Base-by-base conservation (phyloP, 2,329 filamentous ascomycete genomes). In the Helotiales sp. region DNA sequence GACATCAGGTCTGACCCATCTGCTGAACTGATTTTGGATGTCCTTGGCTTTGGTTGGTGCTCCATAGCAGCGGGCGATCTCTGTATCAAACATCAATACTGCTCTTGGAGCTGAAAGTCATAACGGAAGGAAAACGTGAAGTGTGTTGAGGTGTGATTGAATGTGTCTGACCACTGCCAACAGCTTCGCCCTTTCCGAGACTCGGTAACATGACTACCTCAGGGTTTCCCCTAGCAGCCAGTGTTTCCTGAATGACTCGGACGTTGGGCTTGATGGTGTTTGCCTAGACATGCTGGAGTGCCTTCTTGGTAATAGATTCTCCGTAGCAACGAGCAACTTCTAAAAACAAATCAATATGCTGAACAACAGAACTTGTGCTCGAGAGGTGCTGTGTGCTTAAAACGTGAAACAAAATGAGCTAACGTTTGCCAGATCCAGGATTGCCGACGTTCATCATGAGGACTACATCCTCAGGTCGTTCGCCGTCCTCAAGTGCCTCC, bases 61-160 rank as follows among this genome's bases (percentile, higher is more conserved):
- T 31, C 59, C 57, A 52, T 60, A 62, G 38, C 55, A 59, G 22
- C 59, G 55, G 10, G 59, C 61, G 13, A 63, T 59, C 44, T 62
- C 57, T 63, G 49, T 10, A 9, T 36, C 33, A 12, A 34, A 51
- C 12, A 59, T 61, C 52, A 63, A 63, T 47, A 63, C 3, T 9
- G 34, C 22, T 44, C 27, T 38, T n/a, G 22, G 17, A 12, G 27
- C 22, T 25, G 22, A 5, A 51, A 9, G 12, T 19, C 9, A 24
- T 12, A 25, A 44, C 40, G n/a, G 3, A 15, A 54, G 25, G 30
- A 36, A 47, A 38, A 40, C 7, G 17, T 46, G 33, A 19, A 44
- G n/a, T 42, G 50, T 53, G 24, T 22, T 53, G 12, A 27, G 27
- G 22, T 42, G 25, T 27, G 13, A 24, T 48, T 40, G 10, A 29